Conservation (phyloP, 768 basidiomycete genomes). For the Lanmaoa pseudosensibilis region DNA sequence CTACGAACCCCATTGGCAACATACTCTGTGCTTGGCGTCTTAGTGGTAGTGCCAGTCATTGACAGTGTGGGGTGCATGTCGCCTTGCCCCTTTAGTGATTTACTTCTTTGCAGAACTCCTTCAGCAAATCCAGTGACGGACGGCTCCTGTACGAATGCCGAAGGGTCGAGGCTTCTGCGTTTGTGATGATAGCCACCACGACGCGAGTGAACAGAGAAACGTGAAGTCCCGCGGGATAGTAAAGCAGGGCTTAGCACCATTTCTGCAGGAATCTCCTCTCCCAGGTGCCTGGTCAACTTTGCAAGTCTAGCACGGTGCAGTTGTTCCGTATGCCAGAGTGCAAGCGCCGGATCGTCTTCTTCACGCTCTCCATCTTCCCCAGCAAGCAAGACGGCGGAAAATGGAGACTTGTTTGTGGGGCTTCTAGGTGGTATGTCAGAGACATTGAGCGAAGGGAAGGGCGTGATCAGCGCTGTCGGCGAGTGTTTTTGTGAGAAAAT, state of each 20-base stretch:
- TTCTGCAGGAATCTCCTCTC: slow-evolving; percentile 40
- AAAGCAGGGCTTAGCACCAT: slow-evolving; percentile 24
- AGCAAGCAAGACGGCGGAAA: slow-evolving; percentile 14
- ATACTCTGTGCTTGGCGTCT: neutral
- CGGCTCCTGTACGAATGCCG: neutral
- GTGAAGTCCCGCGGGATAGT: neutral
- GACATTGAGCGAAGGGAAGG: slow-evolving; percentile 13
- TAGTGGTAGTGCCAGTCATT: neutral
- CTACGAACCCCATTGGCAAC: neutral
- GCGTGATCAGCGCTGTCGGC: slow-evolving; percentile 3
- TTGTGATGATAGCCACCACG: slow-evolving; percentile 8
- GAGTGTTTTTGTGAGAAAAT: neutral
- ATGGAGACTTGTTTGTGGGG: slow-evolving; percentile 10
- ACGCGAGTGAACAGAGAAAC: neutral
- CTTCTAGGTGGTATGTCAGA: slow-evolving; percentile 13
- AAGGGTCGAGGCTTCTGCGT: slow-evolving; percentile 18
- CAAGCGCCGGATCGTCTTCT: slow-evolving; percentile 4
- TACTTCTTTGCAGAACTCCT: slow-evolving; percentile 28
- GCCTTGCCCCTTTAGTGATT: slow-evolving; percentile 26
- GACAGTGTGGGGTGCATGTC: neutral
- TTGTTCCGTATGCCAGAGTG: slow-evolving; percentile 20
- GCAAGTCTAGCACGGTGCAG: slow-evolving; percentile 33
- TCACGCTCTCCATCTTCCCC: slow-evolving; percentile 2
- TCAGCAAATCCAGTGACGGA: neutral
- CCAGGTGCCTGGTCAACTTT: slow-evolving; percentile 39